Conservation (phyloP, 352 stramenopile genomes). For the Peronospora tabacina region DNA sequence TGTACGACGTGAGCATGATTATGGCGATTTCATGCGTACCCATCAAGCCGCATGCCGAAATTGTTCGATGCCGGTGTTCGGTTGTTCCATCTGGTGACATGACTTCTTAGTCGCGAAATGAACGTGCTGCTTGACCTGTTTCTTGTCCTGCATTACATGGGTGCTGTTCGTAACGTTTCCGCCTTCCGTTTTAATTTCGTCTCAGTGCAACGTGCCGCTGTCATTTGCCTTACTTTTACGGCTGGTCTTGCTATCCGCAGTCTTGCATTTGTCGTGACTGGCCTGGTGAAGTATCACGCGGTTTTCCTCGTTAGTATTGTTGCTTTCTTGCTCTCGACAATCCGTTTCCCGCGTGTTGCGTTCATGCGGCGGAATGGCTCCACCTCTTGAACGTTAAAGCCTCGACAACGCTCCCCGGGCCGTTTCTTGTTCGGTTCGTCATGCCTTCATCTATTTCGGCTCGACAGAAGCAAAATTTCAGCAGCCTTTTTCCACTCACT, state of each 20-base stretch:
- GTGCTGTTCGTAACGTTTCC: constrained; percentile 26
- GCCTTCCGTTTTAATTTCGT: constrained; percentile 7
- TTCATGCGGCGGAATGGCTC: constrained; percentile 28
- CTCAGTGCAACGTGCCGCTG: constrained; percentile 2
- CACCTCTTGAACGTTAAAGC: constrained; percentile 19
- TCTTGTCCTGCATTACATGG: constrained; percentile 18
- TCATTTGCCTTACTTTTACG: constrained; percentile 13
- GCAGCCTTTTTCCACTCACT: constrained; percentile 24
- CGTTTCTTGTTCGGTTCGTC: constrained; percentile 30
- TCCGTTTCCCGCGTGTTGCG: constrained; percentile 24
- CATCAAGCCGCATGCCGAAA: not conserved
- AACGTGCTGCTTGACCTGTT: constrained; percentile 15
- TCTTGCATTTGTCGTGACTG: constrained; percentile 19
- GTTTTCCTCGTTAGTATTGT: constrained; percentile 23
- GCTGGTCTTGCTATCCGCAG: constrained; percentile 13
- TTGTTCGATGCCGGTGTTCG: constrained; percentile 1
- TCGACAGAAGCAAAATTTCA: constrained; percentile 13
- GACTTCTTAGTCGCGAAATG: constrained; percentile 20
- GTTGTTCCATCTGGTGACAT: constrained; percentile 15
- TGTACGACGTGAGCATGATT: not conserved
- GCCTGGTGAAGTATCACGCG: constrained; percentile 17
- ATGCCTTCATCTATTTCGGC: constrained; percentile 21
- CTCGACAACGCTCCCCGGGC: constrained; percentile 15
- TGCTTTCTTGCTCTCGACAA: constrained; percentile 15
- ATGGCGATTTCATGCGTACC: not conserved